These are phyloP conservation scores for Dactylellina sp. DNA, from an alignment of 2,329 filamentous ascomycete genomes.

Conservation along the genomic window DNA sequence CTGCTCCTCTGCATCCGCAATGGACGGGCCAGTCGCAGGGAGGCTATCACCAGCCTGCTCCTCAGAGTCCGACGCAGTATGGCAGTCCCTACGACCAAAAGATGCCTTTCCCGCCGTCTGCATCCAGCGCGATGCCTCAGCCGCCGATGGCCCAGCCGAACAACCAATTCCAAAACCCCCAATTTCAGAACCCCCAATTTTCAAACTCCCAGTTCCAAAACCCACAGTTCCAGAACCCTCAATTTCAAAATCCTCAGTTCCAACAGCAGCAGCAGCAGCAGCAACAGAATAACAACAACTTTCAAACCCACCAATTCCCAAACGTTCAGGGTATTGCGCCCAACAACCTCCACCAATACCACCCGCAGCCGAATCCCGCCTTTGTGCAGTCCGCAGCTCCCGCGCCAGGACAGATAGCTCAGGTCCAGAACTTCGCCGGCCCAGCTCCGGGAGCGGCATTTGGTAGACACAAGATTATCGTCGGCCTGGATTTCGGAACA, in stretches of 20 bases:
- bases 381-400: constrained; percentile 42
- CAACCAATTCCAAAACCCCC: constrained; percentile 10
- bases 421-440: constrained; percentile 50
- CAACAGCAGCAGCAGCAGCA: constrained; percentile 31
- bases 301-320: constrained; percentile 7
- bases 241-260: no score
- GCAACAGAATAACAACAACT: constrained; percentile 4
- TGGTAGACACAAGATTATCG: constrained; percentile 51
- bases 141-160: constrained; percentile 12
- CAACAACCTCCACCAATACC: constrained; percentile 26
- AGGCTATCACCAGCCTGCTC: constrained; percentile 1
- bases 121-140: neutral
- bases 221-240: constrained; percentile 16
- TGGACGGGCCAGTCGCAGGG: constrained; percentile 49
- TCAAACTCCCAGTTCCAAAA: constrained; percentile 18
- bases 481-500: constrained; percentile 48
- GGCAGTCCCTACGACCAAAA: constrained; percentile 41
- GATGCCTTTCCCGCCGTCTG: constrained; percentile 14
- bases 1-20: constrained; percentile 34
- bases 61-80: constrained; percentile 5
- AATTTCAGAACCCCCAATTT: constrained; percentile 20
- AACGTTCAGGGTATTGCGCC: neutral
- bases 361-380: constrained; percentile 20
- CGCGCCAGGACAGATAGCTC: constrained; percentile 17
- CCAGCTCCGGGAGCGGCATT: constrained; percentile 30